These are phyloP conservation scores for Colletotrichum filicis DNA, from an alignment of 2,329 filamentous ascomycete genomes.

Conservation along the genomic window DNA sequence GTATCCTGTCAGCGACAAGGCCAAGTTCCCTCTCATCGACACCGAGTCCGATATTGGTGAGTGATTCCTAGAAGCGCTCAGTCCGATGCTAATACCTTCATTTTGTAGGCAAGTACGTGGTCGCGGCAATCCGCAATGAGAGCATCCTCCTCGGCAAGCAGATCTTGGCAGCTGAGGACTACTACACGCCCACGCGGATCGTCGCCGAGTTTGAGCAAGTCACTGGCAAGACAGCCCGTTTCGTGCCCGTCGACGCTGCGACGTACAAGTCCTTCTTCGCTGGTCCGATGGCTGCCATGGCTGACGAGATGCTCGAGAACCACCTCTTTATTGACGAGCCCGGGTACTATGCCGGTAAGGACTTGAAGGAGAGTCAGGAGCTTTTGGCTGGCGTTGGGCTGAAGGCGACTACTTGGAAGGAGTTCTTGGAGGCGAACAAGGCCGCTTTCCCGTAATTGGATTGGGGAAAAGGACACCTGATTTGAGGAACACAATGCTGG, in stretches of 20 bases:
- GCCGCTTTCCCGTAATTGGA: not conserved
- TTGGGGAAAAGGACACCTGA: too few relatives aligned
- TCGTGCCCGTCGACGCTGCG: constrained; percentile 32
- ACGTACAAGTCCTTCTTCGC: constrained; percentile 41
- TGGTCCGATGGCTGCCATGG: constrained; percentile 22
- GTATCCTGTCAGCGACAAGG: constrained; percentile 39
- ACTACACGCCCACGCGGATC: constrained; percentile 31
- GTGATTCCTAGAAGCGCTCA: too few relatives aligned
- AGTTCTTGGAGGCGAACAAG: constrained; percentile 25
- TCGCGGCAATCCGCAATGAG: constrained; percentile 19
- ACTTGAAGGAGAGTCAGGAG: constrained; percentile 4
- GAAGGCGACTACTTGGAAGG: constrained; percentile 27
- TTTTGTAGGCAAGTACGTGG: constrained; percentile 19
- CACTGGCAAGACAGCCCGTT: constrained; percentile 15
- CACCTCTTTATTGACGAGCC: constrained; percentile 38
- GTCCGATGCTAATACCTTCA: too few relatives aligned
- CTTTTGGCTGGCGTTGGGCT: constrained; percentile 19
- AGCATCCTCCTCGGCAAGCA: constrained; percentile 26
- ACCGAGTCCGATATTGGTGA: constrained; percentile 45
- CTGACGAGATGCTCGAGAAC: constrained; percentile 40
- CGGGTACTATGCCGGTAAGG: constrained; percentile 33
- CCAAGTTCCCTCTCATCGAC: constrained; percentile 46
- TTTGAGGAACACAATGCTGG: too few relatives aligned
- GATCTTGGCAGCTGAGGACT: constrained; percentile 29
- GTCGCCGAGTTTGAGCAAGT: constrained; percentile 32